Conservation (phyloP, 2,329 filamentous ascomycete species). For the Aspergillus oerlinghausenensis region DNA sequence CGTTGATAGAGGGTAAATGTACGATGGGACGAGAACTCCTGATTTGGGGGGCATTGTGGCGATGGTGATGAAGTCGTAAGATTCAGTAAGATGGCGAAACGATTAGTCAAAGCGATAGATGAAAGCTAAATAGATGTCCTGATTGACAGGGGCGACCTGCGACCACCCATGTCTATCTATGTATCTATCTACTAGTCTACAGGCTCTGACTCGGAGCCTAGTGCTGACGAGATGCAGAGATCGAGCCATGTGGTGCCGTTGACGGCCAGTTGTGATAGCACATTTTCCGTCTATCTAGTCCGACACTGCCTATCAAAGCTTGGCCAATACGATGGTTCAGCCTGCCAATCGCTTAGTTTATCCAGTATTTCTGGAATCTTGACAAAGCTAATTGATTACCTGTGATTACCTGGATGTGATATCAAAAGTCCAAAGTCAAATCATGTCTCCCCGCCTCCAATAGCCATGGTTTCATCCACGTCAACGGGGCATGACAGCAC, state of each 20-base stretch:
- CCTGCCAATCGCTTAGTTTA: too few species aligned
- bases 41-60: background rate
- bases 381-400: background rate
- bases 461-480: background rate
- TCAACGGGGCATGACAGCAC: conserved; percentile 7
- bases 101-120: background rate
- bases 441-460: background rate
- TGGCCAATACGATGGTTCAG: background rate
- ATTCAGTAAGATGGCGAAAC: background rate
- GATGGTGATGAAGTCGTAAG: too few species aligned
- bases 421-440: background rate
- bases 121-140: background rate
- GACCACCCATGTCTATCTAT: too few species aligned
- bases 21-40: conserved; percentile 12
- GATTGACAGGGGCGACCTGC: background rate
- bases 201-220: background rate
- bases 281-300: background rate
- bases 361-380: background rate
- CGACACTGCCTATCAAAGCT: background rate
- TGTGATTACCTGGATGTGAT: too few species aligned
- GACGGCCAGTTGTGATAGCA: background rate
- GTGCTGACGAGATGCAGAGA: background rate
- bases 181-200: too few species aligned
- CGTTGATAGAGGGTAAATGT: conserved; percentile 12
- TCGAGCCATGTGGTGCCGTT: background rate